Base-by-base conservation (phyloP, 2,329 filamentous ascomycete genomes). In the Talaromyces sp. region DNA sequence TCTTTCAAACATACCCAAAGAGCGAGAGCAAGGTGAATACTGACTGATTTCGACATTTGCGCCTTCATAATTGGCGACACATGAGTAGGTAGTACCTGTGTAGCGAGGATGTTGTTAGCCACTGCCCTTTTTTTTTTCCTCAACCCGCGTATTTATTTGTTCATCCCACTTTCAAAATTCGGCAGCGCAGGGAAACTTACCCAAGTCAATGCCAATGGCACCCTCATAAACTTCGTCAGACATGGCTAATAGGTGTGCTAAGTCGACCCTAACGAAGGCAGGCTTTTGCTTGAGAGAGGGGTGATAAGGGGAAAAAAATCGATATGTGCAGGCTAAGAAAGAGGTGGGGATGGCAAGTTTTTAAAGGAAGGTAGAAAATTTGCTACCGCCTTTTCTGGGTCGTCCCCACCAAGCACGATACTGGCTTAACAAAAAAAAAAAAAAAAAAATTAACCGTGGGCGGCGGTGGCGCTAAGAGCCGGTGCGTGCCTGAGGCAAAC, bases 131-230 rank as follows among this genome's bases (percentile, higher is more conserved):
- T 12, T 36, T 36, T 50, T 58, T 34, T 58, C 40, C 40, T 16
- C 12, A 12, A 47, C 33, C 34, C 52, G 23, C 23, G 23, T 23
- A 23, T 23, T 23, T 23, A 23, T 23, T 23, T 23, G 23, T 23
- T 23, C 18, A 6, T 60, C 58, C 51, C 58, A 56, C 36, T 53
- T 47, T 47, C 18, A 12, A 47, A 47, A 53, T 30, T 53, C 50
- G 30, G 50, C 12, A 40, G 23, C 58, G 56, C 52, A 56, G 56
- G 28, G 56, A 59, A 69, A 83, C 89, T 75, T 85, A 96, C 94
- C 95, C 84, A 99, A 87, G 89, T 99, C 95, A 85, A 99, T 99
- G 88, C 95, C 95, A 85, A 98, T 92, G 88, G 95, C 95, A 90
- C 95, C 95, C 81, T 99, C 95, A 82, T 98, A 99, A 75, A 96